phyloP scores from a whole-genome alignment of 176 grass and related monocot genomes.

The Rhynchospora tenuis region DNA sequence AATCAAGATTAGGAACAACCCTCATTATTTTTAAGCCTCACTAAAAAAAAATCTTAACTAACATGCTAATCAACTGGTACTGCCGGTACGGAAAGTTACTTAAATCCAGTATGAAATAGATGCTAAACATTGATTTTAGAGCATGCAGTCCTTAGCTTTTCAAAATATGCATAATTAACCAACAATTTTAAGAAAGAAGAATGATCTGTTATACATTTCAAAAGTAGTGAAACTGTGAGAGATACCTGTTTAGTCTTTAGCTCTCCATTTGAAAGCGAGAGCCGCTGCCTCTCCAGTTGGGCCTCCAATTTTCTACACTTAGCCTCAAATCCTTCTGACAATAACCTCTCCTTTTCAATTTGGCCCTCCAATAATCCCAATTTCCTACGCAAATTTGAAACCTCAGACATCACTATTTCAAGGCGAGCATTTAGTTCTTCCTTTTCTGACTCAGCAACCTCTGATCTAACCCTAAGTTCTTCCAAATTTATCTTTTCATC shows the following conservation, averaged over 20 bases:
- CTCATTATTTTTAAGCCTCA: background rate
- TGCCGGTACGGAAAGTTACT: background rate
- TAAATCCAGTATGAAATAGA: background rate
- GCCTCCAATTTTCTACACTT: slow-evolving; percentile 78
- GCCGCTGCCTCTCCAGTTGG: slow-evolving; percentile 55
- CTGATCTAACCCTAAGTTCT: slow-evolving; percentile 54
- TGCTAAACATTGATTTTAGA: background rate
- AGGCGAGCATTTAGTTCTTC: slow-evolving; percentile 49
- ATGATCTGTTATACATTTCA: background rate
- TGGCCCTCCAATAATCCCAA: slow-evolving; percentile 54
- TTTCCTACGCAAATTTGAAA: slow-evolving; percentile 46
- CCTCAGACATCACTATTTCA: slow-evolving; percentile 45
- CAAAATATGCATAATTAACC: too few relatives aligned
- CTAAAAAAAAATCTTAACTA: background rate
- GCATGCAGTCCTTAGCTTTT: background rate
- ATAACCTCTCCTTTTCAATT: slow-evolving; percentile 68
- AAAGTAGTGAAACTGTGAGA: background rate
- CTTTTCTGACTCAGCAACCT: slow-evolving; percentile 45
- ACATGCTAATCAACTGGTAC: background rate
- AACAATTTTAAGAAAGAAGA: too few relatives aligned
- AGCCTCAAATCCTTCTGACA: slow-evolving; percentile 63
- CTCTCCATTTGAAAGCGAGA: slow-evolving; percentile 51
- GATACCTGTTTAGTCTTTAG: slow-evolving; percentile 82
- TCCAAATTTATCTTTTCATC: slow-evolving; percentile 54
- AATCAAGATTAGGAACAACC: background rate